Evolutionary conservation across 2,329 filamentous ascomycete genomes (phyloP).

Genomic region (Xylaria polymorpha): DNA sequence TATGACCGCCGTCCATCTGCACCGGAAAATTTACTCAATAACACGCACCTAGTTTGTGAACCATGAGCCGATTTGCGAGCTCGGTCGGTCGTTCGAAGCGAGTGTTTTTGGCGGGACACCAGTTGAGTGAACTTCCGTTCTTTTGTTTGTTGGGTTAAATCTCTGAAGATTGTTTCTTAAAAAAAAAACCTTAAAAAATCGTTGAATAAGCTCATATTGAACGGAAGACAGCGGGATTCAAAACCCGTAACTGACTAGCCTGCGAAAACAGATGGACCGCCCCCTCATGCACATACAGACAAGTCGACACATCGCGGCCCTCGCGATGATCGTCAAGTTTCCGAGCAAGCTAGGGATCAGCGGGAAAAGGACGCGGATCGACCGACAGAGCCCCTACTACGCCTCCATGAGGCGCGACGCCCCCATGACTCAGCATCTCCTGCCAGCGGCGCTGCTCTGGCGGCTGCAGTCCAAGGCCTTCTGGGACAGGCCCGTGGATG

Average conservation of each 20-base stretch:
- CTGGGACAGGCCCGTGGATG: conserved; percentile 11
- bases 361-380: neutral
- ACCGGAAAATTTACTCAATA: neutral
- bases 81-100: conserved; percentile 18
- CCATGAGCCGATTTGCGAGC: conserved; percentile 11
- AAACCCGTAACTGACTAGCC: neutral
- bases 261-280: neutral
- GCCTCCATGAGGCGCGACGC: neutral
- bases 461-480: conserved; percentile 20
- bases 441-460: conserved; percentile 13
- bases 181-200: too few relatives aligned
- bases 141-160: neutral
- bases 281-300: neutral
- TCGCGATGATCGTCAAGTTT: neutral
- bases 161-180: too few relatives aligned
- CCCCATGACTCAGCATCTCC: neutral
- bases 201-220: too few relatives aligned
- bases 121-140: conserved; percentile 13
- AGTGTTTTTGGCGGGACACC: conserved; percentile 12
- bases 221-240: neutral
- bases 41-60: conserved; percentile 5
- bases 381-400: neutral
- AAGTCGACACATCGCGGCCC: neutral
- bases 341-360: neutral
- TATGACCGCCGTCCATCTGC: neutral